A percentile compares a stretch with the other conserved stretches of the same genome.
These are phyloP conservation scores for Penicillium sp. DNA, from an alignment of 2,329 filamentous ascomycete species.

Conservation along the genomic window DNA sequence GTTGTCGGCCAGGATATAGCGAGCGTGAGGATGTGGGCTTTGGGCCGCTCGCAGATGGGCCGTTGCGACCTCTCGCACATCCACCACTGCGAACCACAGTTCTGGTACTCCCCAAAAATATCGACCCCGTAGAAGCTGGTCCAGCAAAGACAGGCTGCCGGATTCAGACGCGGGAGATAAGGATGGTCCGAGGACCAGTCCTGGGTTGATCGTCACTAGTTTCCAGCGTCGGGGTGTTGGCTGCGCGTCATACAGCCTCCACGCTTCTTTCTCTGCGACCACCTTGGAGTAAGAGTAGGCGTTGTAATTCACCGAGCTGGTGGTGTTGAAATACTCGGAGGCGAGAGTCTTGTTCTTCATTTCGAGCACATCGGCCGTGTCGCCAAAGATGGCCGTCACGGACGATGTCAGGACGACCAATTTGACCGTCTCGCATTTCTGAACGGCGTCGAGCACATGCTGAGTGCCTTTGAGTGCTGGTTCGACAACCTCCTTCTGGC, in stretches of 20 bases:
- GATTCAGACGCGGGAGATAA: conserved; percentile 4
- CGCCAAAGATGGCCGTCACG: conserved; percentile 4
- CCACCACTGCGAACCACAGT: conserved; percentile 6
- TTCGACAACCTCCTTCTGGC: conserved; percentile 8
- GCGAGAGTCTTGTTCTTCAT: conserved; percentile 3
- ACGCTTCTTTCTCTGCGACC: conserved; percentile 7
- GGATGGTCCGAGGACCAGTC: conserved; percentile 5
- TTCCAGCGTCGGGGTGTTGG: too few species aligned
- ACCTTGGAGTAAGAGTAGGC: conserved; percentile 12
- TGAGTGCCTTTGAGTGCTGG: conserved; percentile 12
- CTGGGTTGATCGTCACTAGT: conserved; percentile 7
- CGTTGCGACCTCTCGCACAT: conserved; percentile 12
- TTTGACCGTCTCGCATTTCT: conserved; percentile 7
- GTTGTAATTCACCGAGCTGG: neutral
- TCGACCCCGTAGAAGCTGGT: conserved; percentile 5
- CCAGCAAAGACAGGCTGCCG: conserved; percentile 6
- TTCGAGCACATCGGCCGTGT: neutral
- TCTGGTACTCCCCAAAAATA: conserved; percentile 7
- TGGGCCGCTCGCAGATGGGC: too few species aligned
- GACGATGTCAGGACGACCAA: conserved; percentile 12
- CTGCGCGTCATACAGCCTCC: too few species aligned
- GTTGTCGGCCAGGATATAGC: too few species aligned
- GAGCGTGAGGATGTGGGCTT: too few species aligned
- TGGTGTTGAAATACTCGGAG: conserved; percentile 6
- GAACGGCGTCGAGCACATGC: conserved; percentile 8